Base-by-base conservation (phyloP, 2,329 filamentous ascomycete genomes). In the Graphium sp. region DNA sequence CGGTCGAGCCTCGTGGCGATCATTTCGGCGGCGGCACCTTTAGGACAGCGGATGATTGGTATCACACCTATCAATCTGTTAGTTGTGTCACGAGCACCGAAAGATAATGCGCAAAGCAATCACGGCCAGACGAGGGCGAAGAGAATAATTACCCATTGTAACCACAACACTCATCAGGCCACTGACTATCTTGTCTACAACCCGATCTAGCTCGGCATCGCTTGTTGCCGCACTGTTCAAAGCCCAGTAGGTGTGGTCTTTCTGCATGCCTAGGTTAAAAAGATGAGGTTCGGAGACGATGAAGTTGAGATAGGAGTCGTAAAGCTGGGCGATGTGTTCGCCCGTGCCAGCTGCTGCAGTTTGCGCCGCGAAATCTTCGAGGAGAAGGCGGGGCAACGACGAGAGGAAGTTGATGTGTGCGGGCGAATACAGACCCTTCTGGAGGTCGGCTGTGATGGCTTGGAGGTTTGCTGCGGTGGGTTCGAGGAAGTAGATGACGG, bases 381-480 rank as follows among this genome's bases (percentile, higher is more conserved):
- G 70, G 11, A 95, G 62, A 6, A 84, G 77, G 37, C 89, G 70
- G 5, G 87, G 81, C 48, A 98, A 75, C 12, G 87, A 94, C 24
- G 83, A 92, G 31, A 95, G 71, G 52, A 98, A 94, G 58, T 98
- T 98, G 55, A 98, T 73, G 48, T 95, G 91, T 36, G 87, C 87
- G 1, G 87, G 85, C 16, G 82, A 77, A 53, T 98, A 98, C 17
- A 98, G 67, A 26, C 76, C 81, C 37, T 77, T 81, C 36, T 85
- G 71, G 10, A 98, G 69, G 47, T 98, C 91, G 39, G 61, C 70
- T 9, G 84, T 89, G 34, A 98, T 87, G 25, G 66, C 61, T 45
- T 85, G 66, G 27, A 94, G 63, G 48, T 95, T 95, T 35, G 73
- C 61, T 7, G 71, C 49, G 8, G 72, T 92, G 11, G 89, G 89